Conservation (phyloP, 805 yeast genomes). For the Jamesozyma lodderae region DNA sequence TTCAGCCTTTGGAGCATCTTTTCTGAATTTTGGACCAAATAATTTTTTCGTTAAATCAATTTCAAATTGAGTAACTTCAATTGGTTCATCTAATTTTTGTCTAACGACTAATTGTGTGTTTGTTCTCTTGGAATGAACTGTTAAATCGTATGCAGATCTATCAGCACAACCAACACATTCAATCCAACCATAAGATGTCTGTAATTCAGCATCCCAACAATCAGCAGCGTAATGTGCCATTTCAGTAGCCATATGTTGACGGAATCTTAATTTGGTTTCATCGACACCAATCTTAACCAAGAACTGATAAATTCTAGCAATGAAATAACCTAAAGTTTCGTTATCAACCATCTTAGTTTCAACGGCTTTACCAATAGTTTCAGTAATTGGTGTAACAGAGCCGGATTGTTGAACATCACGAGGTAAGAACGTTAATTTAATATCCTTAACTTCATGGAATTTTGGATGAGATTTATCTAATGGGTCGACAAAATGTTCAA, state of each 20-base stretch:
- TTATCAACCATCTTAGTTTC: slow-evolving; percentile 81
- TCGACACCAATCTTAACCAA: slow-evolving; percentile 86
- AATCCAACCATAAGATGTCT: slow-evolving; percentile 96
- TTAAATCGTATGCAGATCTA: slow-evolving; percentile 94
- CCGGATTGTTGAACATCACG: slow-evolving; percentile 85
- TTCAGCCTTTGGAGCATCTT: slow-evolving; percentile 90
- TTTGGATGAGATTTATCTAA: slow-evolving; percentile 71
- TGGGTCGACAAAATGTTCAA: slow-evolving; percentile 97
- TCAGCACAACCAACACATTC: slow-evolving; percentile 99
- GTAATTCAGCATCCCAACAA: slow-evolving; percentile 99
- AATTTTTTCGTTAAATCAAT: slow-evolving; percentile 86
- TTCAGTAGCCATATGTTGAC: slow-evolving; percentile 97
- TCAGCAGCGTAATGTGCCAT: slow-evolving; percentile 99
- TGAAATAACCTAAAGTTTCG: slow-evolving; percentile 92
- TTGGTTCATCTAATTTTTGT: slow-evolving; percentile 77
- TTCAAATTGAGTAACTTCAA: slow-evolving; percentile 73
- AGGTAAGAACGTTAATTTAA: slow-evolving; percentile 71
- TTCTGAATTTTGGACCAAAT: slow-evolving; percentile 96
- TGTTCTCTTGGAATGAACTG: slow-evolving; percentile 91
- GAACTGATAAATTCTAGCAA: slow-evolving; percentile 86
- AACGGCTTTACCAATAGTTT: slow-evolving; percentile 88
- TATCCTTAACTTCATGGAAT: slow-evolving; percentile 66
- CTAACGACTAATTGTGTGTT: slow-evolving; percentile 93
- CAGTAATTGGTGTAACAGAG: slow-evolving; percentile 51
- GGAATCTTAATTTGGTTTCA: slow-evolving; percentile 73